Base-by-base conservation (phyloP, 352 stramenopile species). In the Globisporangium rhizosaccharum region DNA sequence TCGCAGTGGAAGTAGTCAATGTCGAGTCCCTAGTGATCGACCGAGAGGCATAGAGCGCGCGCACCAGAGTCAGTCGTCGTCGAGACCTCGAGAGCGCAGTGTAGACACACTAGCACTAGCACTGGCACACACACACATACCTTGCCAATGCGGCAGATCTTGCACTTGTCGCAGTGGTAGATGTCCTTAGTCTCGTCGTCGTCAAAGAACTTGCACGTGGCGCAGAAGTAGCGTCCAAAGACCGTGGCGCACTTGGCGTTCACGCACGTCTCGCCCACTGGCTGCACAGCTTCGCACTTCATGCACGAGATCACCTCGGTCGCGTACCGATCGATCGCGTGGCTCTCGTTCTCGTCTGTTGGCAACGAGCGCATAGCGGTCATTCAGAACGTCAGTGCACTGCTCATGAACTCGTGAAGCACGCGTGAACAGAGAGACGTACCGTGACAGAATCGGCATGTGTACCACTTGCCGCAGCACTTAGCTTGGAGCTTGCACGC, bases 1-100 rank as follows among this genome's bases (percentile, higher is more conserved):
- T 99, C 98, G 69, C 97, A 99, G 72, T 99, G 97, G 54, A 97
- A 96, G 72, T 97, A 99, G 72, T 99, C 97, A 57, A 98, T 96
- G 26, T 96, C 92, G 23, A 98, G 76, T 18, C 95, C 94, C 69
- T 87, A 53, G 26, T 39, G 15, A 54, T 26, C 26, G 49, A 11
- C 1, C n/a, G n/a, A 53, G 26, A 18, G 15, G 23, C 15, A 1
- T 15, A 14, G 10, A 37, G 47, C 25, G 15, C 20, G 10, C 10
- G 20, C 10, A 52, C 9, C 15, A 42, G 20, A 56, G 36, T 7
- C 41, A 48, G 46, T 23, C 14, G 20, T 25, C 11, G 44, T 9
- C 44, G 9, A 26, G 9, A 10, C 44, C 8, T 10, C n/a, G n/a
- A n/a, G n/a, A n/a, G n/a, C n/a, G n/a, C n/a, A n/a, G n/a, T n/a